Evolutionary conservation across 2,329 filamentous ascomycete genomes (phyloP), one percentile per base, ranked within the genome.

Genomic region (Fusarium sp.): DNA sequence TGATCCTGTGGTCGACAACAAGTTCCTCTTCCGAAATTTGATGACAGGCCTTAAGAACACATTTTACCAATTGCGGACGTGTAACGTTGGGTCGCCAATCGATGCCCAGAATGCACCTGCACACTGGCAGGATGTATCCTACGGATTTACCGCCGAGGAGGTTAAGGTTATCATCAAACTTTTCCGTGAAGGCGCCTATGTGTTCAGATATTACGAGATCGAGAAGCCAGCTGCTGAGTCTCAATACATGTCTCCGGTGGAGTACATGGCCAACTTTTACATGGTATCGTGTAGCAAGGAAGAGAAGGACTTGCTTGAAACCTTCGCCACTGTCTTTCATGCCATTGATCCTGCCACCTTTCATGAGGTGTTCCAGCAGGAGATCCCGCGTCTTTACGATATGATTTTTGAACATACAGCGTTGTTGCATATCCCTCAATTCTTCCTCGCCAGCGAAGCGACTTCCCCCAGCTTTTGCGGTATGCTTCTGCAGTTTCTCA

Each of bases 281-380:
- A 97, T 97, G 87, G 90, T 96, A 41, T 95, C 94, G 0, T 97
- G 93, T 77, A 92, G 89, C 64, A 96, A 97, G 73, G 96, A 99
- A 76, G 96, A 99, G 79, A 99, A 99, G 78, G 96, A 99, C 55
- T 85, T 99, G 10, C 85, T 99, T 8, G 96, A 99, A 82, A 97
- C 93, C 4, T 99, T 99, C 77, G 96, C 95, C 3, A 98, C 96
- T 0, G 94, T 99, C 27, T 99, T 99, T 76, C 96, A 99, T 77
- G 96, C 95, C 79, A 96, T 99, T 68, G 96, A 99, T 75, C 96
- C 96, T 3, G 96, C 96, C 13, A 97, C 95, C 0, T 99, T 99
- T 77, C 94, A 99, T 74, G 96, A 99, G 81, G 94, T 99, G 40
- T 99, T 99, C 78, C 93, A 97, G 76, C 93, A 94, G 63, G 96